Evolutionary conservation across 2,329 filamentous ascomycete species (phyloP).

Genomic region (Aspergillus viridinutans): DNA sequence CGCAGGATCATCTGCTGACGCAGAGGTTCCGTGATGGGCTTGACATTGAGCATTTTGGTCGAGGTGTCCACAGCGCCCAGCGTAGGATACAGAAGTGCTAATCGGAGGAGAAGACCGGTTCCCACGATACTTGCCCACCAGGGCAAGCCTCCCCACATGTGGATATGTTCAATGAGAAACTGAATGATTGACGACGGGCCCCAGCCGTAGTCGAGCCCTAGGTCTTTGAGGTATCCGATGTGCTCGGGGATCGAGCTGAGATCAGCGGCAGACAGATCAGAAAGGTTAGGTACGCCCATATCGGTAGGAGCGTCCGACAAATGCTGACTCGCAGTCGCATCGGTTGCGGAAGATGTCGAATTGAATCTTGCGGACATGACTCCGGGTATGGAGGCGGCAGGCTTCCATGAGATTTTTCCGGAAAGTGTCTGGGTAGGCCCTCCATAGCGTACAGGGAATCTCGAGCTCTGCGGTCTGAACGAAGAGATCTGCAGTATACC

Average conservation of each 20-base stretch:
- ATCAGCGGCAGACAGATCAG: slow-evolving; percentile 25
- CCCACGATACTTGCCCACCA: slow-evolving; percentile 76
- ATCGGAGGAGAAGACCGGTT: slow-evolving; percentile 62
- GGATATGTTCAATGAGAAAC: slow-evolving; percentile 74
- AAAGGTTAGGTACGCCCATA: slow-evolving; percentile 10
- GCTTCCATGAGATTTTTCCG: slow-evolving; percentile 19
- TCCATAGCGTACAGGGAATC: slow-evolving; percentile 16
- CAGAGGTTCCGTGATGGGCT: slow-evolving; percentile 55
- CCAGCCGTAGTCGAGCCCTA: slow-evolving; percentile 85
- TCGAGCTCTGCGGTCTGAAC: slow-evolving; percentile 25
- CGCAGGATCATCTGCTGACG: slow-evolving; percentile 51
- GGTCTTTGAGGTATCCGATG: slow-evolving; percentile 74
- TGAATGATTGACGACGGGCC: slow-evolving; percentile 72
- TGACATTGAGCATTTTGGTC: slow-evolving; percentile 60
- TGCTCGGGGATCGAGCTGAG: slow-evolving; percentile 63
- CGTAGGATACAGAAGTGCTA: slow-evolving; percentile 62
- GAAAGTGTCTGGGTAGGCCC: slow-evolving; percentile 19
- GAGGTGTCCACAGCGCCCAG: slow-evolving; percentile 58
- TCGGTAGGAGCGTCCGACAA: not conserved
- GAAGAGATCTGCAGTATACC: slow-evolving; percentile 31
- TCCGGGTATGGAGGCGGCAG: slow-evolving; percentile 17
- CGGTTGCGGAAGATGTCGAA: slow-evolving; percentile 29
- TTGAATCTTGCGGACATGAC: slow-evolving; percentile 35
- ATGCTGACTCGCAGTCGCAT: slow-evolving; percentile 7
- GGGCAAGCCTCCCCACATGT: slow-evolving; percentile 69